A percentile compares a stretch with the other conserved stretches of the same genome.
Evolutionary conservation across 2,329 filamentous ascomycete species (phyloP).

Genomic region (Botrytis paeoniae): DNA sequence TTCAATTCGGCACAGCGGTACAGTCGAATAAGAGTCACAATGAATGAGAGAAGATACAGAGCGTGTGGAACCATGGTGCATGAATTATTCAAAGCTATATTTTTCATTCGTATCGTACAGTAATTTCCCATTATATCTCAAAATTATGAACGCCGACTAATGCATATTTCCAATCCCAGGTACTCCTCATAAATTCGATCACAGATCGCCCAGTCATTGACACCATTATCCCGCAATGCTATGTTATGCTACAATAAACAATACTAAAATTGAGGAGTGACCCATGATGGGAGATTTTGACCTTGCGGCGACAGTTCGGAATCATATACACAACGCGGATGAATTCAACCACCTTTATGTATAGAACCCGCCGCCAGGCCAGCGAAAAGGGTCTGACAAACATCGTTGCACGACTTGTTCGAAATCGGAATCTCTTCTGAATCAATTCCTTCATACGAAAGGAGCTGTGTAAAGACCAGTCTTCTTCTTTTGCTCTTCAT

Average conservation of each 20-base stretch:
- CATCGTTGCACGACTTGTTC: not conserved
- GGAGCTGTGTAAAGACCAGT: slow-evolving; percentile 4
- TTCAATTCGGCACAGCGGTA: not conserved
- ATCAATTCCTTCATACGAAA: not conserved
- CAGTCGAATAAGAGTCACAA: not conserved
- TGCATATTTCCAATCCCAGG: slow-evolving; percentile 2
- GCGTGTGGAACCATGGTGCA: not conserved
- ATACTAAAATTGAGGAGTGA: not conserved
- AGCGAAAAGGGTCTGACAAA: not conserved
- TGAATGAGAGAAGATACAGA: not conserved
- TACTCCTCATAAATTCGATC: slow-evolving; percentile 2
- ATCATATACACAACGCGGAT: not conserved
- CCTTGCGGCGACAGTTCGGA: not conserved
- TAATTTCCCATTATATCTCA: not conserved
- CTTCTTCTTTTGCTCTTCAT: not conserved
- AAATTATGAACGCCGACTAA: slow-evolving; percentile 4
- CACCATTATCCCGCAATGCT: slow-evolving; percentile 2
- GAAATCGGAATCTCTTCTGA: too few relatives aligned
- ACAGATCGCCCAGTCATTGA: not conserved
- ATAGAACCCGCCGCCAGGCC: not conserved
- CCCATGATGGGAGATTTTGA: not conserved
- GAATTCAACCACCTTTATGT: not conserved
- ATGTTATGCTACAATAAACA: slow-evolving; percentile 10
- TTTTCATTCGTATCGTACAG: slow-evolving; percentile 12
- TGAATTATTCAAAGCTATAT: not conserved